Evolutionary conservation across 2,329 filamentous ascomycete species (phyloP).

Genomic region (Cryoendolithus antarcticus): DNA sequence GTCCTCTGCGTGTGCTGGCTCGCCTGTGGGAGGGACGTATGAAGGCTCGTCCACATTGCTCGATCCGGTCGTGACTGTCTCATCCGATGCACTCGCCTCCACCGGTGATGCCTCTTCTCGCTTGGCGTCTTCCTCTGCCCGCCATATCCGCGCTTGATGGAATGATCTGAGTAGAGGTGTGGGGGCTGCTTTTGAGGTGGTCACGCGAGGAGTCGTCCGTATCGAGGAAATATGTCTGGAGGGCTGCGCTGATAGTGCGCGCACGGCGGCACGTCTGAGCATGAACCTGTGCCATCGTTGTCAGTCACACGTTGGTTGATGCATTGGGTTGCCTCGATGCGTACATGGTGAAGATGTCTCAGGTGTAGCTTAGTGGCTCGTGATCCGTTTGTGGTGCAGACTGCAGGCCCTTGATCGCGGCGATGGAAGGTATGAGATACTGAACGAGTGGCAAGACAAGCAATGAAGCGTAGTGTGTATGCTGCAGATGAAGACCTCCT

Average conservation of each 20-base stretch:
- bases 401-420: too few species aligned
- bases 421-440: too few species aligned
- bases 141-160: slow-evolving; percentile 27
- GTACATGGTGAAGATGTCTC: too few species aligned
- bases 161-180: slow-evolving; percentile 25
- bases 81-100: background rate
- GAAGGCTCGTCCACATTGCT: background rate
- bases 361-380: too few species aligned
- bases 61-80: too few species aligned
- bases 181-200: slow-evolving; percentile 26
- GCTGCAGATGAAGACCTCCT: too few species aligned
- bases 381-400: too few species aligned
- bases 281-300: slow-evolving; percentile 35
- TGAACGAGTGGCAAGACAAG: too few species aligned
- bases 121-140: slow-evolving; percentile 10
- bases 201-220: slow-evolving; percentile 8
- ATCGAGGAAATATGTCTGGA: slow-evolving; percentile 11
- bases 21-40: slow-evolving; percentile 4
- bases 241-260: slow-evolving; percentile 38
- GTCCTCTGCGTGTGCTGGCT: slow-evolving; percentile 4
- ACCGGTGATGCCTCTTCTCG: slow-evolving; percentile 22
- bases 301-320: background rate
- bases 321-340: background rate
- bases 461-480: too few species aligned
- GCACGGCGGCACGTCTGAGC: slow-evolving; percentile 45